A percentile compares a stretch with the other conserved stretches of the same genome.
phyloP scores from a whole-genome alignment of 139 green algal genomes.

The Tetradesmus lagerheimii region DNA sequence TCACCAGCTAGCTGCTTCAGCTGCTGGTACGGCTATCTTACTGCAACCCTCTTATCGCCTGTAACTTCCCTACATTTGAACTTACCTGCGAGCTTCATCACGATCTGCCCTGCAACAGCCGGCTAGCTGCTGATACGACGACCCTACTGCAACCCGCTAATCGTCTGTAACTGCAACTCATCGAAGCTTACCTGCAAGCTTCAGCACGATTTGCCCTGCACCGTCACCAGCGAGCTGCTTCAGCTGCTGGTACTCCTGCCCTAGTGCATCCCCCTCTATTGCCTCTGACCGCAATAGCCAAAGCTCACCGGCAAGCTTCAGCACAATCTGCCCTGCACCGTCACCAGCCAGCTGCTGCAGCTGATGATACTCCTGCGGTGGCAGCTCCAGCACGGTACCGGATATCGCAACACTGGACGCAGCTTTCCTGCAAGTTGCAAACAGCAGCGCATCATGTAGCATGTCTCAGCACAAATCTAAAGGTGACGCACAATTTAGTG shows the following conservation, averaged over 20 bases:
- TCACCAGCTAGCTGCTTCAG: no score
- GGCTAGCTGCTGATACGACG: no score
- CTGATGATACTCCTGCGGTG: neutral
- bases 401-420: neutral
- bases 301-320: slow-evolving; percentile 16
- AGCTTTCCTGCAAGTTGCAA: neutral
- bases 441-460: neutral
- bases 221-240: no score
- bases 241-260: no score
- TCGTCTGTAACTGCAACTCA: no score
- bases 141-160: neutral
- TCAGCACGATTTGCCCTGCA: no score
- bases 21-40: no score
- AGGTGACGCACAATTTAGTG: no score
- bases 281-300: neutral
- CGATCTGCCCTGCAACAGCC: no score
- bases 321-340: neutral
- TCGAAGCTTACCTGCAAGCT: neutral
- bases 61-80: no score
- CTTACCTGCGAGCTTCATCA: no score
- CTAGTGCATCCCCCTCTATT: neutral
- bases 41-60: neutral
- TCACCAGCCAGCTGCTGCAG: neutral
- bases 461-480: no score
- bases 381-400: slow-evolving; percentile 18